phyloP scores from a whole-genome alignment of 139 green algal genomes.

The Nannochloris sp. region DNA sequence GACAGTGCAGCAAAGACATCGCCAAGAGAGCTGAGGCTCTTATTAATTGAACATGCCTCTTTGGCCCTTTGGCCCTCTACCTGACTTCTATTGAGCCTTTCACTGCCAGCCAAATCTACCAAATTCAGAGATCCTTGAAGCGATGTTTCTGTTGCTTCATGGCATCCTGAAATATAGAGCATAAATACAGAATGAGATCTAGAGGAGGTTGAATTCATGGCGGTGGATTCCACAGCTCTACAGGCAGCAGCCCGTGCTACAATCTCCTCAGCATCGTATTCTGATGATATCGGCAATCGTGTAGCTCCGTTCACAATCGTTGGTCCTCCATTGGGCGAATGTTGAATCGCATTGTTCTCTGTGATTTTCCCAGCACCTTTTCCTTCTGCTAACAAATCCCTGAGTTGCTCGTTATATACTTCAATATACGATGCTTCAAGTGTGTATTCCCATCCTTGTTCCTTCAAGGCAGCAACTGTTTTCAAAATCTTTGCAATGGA shows the following conservation, averaged over 20 bases:
- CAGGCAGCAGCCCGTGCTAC: conserved; percentile 51
- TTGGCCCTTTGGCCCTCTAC: conserved; percentile 71
- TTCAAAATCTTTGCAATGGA: conserved; percentile 75
- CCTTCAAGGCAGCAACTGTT: conserved; percentile 31
- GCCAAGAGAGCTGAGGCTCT: conserved; percentile 69
- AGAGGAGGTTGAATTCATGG: conserved; percentile 87
- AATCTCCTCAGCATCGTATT: conserved; percentile 49
- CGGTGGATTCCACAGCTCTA: conserved; percentile 68
- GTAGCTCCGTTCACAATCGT: conserved; percentile 50
- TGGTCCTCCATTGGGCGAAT: conserved; percentile 57
- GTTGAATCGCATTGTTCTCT: conserved; percentile 76
- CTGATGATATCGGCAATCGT: conserved; percentile 40
- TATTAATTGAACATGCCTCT: conserved; percentile 94
- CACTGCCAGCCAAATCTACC: conserved; percentile 87
- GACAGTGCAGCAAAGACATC: conserved; percentile 80
- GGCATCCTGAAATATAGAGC: conserved; percentile 78
- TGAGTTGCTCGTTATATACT: conserved; percentile 84
- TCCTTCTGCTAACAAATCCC: conserved; percentile 72
- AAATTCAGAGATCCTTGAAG: conserved; percentile 80
- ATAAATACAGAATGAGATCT: conserved; percentile 92
- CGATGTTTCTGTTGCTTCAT: conserved; percentile 49
- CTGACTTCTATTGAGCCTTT: conserved; percentile 63
- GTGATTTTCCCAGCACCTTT: conserved; percentile 33
- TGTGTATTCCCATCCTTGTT: conserved; percentile 72
- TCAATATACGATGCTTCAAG: conserved; percentile 87